These are phyloP conservation scores for Alternaria triticina DNA, from an alignment of 2,329 filamentous ascomycete species.

Conservation along the genomic window DNA sequence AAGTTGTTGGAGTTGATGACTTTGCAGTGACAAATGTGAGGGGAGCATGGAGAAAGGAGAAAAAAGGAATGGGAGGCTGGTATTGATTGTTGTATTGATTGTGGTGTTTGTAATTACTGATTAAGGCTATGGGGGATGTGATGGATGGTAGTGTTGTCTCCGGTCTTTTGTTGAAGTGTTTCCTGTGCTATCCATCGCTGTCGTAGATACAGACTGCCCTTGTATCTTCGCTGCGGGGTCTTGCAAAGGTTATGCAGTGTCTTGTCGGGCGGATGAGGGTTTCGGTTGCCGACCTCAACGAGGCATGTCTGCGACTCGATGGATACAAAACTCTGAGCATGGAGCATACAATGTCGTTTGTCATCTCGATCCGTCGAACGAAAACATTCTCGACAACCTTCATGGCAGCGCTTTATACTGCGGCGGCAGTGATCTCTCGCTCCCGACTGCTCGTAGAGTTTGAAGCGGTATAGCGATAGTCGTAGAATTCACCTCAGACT, in stretches of 20 bases:
- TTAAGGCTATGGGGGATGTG: not conserved
- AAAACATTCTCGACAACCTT: not conserved
- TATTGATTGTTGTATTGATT: not conserved
- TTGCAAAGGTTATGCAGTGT: not conserved
- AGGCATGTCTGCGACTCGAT: not conserved
- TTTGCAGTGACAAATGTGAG: not conserved
- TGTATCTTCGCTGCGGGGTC: not conserved
- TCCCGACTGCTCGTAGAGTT: constrained; percentile 46
- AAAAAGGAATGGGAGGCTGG: not conserved
- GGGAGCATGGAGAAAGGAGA: not conserved
- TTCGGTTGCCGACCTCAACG: not conserved
- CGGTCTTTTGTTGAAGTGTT: not conserved
- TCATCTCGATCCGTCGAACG: not conserved
- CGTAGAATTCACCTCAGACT: constrained; percentile 27
- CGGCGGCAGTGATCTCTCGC: constrained; percentile 44
- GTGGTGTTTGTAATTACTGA: not conserved
- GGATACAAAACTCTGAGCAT: not conserved
- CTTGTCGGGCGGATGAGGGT: not conserved
- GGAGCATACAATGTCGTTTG: not conserved
- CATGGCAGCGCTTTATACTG: constrained; percentile 39
- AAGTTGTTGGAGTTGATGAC: not conserved
- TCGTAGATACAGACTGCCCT: not conserved
- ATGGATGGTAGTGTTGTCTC: not conserved
- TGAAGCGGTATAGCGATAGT: constrained; percentile 46
- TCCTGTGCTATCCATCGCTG: fast-evolving